Evolutionary conservation across 306 rosid species (phyloP).

Genomic region (Psophocarpus tetragonolobus): DNA sequence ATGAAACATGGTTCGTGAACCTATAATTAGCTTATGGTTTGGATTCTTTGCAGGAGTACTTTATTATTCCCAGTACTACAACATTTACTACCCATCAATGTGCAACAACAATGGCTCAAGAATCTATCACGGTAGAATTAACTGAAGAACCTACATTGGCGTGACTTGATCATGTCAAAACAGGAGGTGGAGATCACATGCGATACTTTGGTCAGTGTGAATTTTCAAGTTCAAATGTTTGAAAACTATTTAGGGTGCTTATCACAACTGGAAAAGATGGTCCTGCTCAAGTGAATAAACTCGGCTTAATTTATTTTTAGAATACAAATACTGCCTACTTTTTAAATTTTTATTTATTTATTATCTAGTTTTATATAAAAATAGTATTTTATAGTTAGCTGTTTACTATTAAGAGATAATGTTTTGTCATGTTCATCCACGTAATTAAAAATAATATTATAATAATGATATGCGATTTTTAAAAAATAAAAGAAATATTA

Average conservation of each 20-base stretch:
- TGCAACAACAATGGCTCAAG: not conserved
- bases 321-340: too few relatives aligned
- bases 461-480: too few relatives aligned
- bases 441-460: too few relatives aligned
- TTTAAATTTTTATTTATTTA: too few relatives aligned
- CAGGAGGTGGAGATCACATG: not conserved
- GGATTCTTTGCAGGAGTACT: slow-evolving; percentile 21
- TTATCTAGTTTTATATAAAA: too few relatives aligned
- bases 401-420: too few relatives aligned
- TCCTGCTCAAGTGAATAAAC: too few relatives aligned
- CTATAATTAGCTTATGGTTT: not conserved
- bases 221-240: not conserved
- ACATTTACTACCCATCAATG: slow-evolving; percentile 27
- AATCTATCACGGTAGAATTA: not conserved
- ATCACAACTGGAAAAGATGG: not conserved
- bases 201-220: not conserved
- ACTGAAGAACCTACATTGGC: not conserved
- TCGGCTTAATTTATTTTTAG: too few relatives aligned
- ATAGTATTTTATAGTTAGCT: too few relatives aligned
- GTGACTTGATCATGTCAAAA: not conserved
- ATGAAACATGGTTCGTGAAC: slow-evolving; percentile 28
- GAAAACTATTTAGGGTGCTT: not conserved
- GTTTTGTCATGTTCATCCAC: too few relatives aligned
- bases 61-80: slow-evolving; percentile 21
- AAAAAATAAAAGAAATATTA: too few relatives aligned